Conservation (phyloP, 768 basidiomycete species). For the Albatrellus ellisii region DNA sequence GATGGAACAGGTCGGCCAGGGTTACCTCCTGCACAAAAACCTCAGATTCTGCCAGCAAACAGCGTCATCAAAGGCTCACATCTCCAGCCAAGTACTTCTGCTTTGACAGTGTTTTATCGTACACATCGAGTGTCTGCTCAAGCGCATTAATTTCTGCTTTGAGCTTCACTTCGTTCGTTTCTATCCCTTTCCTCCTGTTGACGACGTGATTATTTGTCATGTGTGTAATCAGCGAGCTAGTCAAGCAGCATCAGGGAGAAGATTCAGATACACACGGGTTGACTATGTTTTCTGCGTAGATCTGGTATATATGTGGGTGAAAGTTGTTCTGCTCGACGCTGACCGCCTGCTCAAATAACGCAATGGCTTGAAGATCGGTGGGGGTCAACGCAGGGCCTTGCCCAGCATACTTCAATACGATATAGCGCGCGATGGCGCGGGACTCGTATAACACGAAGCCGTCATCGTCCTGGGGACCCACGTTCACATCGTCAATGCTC, state of each 20-base stretch:
- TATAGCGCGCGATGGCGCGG: constrained; percentile 47
- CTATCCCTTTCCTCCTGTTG: constrained; percentile 13
- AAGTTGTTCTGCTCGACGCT: constrained; percentile 43
- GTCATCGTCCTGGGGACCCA: constrained; percentile 38
- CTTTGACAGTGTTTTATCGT: constrained; percentile 43
- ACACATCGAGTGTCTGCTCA: constrained; percentile 33
- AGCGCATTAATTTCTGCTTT: no score
- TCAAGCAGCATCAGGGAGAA: no score
- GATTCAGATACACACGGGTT: constrained; percentile 27
- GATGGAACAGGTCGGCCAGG: constrained; percentile 45
- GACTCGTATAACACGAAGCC: constrained; percentile 52
- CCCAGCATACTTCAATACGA: constrained; percentile 36
- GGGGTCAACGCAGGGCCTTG: constrained; percentile 38
- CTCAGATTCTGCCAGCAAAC: neutral
- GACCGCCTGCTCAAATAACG: constrained; percentile 29
- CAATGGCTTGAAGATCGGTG: constrained; percentile 22
- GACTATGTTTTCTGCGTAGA: constrained; percentile 36
- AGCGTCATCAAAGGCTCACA: no score
- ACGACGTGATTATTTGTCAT: no score
- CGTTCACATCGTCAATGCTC: no score
- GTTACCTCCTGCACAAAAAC: constrained; percentile 26
- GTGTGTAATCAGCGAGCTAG: no score
- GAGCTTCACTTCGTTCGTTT: constrained; percentile 13
- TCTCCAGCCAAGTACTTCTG: constrained; percentile 36
- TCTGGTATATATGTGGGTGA: constrained; percentile 28